Evolutionary conservation across 2,329 filamentous ascomycete genomes (phyloP).

Genomic region (Ilyonectria robusta): DNA sequence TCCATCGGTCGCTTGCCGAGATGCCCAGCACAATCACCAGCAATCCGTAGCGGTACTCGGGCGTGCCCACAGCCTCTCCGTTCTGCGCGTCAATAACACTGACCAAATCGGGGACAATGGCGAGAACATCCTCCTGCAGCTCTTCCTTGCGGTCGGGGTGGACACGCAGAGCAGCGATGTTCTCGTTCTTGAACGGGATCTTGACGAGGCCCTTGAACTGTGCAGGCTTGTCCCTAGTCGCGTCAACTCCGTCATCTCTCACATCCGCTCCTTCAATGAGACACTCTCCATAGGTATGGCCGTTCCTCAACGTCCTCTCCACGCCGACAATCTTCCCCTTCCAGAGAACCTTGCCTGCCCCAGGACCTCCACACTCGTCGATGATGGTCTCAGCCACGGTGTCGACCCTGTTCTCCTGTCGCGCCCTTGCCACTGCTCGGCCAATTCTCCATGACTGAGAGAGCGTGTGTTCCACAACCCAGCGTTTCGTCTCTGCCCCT

Average conservation of each 20-base stretch:
- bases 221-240: conserved; percentile 1
- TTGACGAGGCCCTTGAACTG: conserved; percentile 65
- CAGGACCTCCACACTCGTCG: conserved; percentile 68
- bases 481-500: conserved; percentile 64
- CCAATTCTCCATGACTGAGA: conserved; percentile 73
- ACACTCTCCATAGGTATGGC: conserved; percentile 72
- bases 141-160: conserved; percentile 53
- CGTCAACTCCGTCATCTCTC: conserved; percentile 46
- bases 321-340: conserved; percentile 75
- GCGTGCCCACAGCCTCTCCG: conserved; percentile 69
- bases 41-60: conserved; percentile 69
- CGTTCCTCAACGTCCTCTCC: conserved; percentile 68
- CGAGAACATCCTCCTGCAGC: conserved; percentile 60
- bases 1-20: conserved; percentile 61
- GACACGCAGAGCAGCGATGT: conserved; percentile 70
- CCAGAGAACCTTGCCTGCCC: conserved; percentile 70
- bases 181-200: conserved; percentile 83
- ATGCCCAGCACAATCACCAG: conserved; percentile 65
- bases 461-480: conserved; percentile 66
- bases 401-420: conserved; percentile 64
- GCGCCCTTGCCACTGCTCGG: conserved; percentile 68
- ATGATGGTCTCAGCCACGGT: conserved; percentile 71
- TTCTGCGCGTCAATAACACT: conserved; percentile 69
- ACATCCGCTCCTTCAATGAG: conserved; percentile 66
- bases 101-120: conserved; percentile 71